Base-by-base conservation (phyloP, 768 basidiomycete species). In the Sporobolomyces phaffii region DNA sequence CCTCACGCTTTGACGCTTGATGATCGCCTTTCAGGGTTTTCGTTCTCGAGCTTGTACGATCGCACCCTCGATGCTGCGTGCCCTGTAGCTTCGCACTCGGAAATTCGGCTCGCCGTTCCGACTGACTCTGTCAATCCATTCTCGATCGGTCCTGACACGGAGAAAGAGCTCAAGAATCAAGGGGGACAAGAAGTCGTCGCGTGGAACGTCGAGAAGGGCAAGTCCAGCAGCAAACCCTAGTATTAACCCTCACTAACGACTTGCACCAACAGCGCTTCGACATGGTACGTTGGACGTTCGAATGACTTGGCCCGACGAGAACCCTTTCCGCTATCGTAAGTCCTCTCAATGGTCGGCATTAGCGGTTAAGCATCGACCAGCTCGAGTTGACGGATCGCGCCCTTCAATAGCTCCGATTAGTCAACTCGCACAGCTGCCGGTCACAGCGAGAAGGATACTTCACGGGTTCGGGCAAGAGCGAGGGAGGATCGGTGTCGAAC, bases 401-500 rank as follows among this genome's bases (percentile, higher is more conserved):
- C n/a, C n/a, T n/a, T n/a, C n/a, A n/a, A n/a, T n/a, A n/a, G n/a
- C n/a, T n/a, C n/a, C n/a, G n/a, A n/a, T n/a, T n/a, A n/a, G n/a
- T n/a, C n/a, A n/a, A n/a, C n/a, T n/a, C n/a, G 77, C 81, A 0
- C 67, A 74, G 52, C 75, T 77, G 6, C 81, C 83, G 3, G 78
- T 88, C 53, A 85, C 83, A 26, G 80, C 90, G 5, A 84, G 81
- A 38, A 86, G 94, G 17, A 85, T 84, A 0, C 81, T 94, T 26
- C 83, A 82, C 43, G 88, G 90, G 24, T 81, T 84, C 17, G 86
- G 84, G 59, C 91, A 93, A 76, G 86, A 86, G 14, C 83, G 82
- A 49, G 92, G 91, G 5, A 81, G 83, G 20, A 84, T 99, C 24
- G 82, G 82, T 48, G 77, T 93, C 17, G 80, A 81, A 28, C 76